These are phyloP conservation scores for Silene uniflora DNA, from an alignment of 148 eudicot genomes.

Conservation along the genomic window DNA sequence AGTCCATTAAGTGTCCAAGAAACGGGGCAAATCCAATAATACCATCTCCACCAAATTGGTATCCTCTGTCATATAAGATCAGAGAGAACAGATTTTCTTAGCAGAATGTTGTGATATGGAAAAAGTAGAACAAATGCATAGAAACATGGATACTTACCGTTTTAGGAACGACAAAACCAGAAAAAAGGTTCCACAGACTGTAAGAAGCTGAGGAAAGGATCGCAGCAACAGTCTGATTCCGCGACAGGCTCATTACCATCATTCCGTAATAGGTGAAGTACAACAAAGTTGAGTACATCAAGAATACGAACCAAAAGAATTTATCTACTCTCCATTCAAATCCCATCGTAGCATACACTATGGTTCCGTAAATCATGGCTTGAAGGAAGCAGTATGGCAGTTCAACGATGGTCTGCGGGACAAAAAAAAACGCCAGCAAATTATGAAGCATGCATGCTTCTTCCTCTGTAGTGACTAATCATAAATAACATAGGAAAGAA, in stretches of 20 bases:
- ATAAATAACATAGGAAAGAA: no score
- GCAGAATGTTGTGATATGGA: no score
- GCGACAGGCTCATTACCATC: conserved; percentile 30
- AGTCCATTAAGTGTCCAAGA: conserved; percentile 37
- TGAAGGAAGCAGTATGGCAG: conserved; percentile 33
- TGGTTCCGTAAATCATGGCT: conserved; percentile 19
- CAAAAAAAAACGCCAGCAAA: neutral
- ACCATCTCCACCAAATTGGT: conserved; percentile 45
- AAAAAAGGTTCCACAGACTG: conserved; percentile 34
- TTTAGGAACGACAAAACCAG: conserved; percentile 35
- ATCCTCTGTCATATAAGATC: conserved; percentile 23
- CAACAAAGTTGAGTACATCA: conserved; percentile 26
- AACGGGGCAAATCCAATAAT: conserved; percentile 30
- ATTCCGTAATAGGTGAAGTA: conserved; percentile 43
- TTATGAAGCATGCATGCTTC: neutral
- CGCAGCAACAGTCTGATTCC: conserved; percentile 24
- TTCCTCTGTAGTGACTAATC: no score
- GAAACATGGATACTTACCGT: conserved; percentile 20
- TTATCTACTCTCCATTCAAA: conserved; percentile 31
- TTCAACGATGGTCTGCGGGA: conserved; percentile 30
- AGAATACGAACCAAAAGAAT: conserved; percentile 28
- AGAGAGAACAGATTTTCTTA: neutral
- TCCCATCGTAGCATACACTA: conserved; percentile 31
- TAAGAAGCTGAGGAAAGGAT: conserved; percentile 23
- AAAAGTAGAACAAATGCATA: no score